Percentiles rank a stretch among this genome's conserved stretches.
phyloP scores from a whole-genome alignment of 2,329 filamentous ascomycete genomes.

The Pyrenochaeta sp. region DNA sequence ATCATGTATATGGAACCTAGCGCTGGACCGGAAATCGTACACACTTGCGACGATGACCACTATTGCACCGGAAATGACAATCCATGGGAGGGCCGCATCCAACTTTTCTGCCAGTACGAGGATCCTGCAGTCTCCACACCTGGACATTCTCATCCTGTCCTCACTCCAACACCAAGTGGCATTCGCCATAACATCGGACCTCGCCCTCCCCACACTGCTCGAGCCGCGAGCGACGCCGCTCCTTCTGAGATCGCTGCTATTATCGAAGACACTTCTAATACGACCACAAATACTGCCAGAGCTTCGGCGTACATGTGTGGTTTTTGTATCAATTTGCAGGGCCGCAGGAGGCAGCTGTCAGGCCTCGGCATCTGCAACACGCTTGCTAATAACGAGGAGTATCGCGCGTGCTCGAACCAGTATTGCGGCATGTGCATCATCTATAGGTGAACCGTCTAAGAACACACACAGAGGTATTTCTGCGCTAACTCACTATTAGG shows the following conservation, averaged over 20 bases:
- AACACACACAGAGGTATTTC: too few relatives aligned
- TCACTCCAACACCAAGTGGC: not conserved
- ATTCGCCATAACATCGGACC: too few relatives aligned
- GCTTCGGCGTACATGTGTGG: not conserved
- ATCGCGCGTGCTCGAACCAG: constrained; percentile 2
- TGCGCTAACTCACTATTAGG: not conserved
- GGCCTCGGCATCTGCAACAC: constrained; percentile 1
- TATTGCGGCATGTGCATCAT: constrained; percentile 11
- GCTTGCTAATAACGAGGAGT: not conserved
- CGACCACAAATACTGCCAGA: not conserved
- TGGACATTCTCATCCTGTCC: not conserved
- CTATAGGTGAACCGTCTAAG: constrained; percentile 2
- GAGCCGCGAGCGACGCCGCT: not conserved
- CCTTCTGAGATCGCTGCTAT: not conserved
- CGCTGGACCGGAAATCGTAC: not conserved
- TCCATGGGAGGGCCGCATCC: not conserved
- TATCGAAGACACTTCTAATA: not conserved
- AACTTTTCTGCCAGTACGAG: not conserved
- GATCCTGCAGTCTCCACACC: not conserved
- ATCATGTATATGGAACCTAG: not conserved
- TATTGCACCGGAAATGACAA: not conserved
- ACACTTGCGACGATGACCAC: not conserved
- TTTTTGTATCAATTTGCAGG: not conserved
- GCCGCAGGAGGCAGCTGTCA: not conserved
- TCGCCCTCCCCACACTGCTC: not conserved